phyloP scores from a whole-genome alignment of 1,284 basidiomycete genomes.

The Ganoderma lingzhi region DNA sequence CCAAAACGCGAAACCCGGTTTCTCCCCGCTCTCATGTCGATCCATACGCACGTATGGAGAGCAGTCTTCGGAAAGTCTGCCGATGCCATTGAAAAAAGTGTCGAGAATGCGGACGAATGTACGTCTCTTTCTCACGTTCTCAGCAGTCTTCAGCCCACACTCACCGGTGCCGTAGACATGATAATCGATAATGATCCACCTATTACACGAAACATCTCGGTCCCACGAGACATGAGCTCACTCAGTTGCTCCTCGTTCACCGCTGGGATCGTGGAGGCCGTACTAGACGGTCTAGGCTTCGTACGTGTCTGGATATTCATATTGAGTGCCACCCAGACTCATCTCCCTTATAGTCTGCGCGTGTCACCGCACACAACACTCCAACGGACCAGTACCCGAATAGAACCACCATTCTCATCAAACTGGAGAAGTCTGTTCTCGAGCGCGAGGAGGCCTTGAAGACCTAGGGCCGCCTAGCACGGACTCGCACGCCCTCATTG shows the following conservation, averaged over 20 bases:
- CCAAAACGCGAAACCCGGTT: constrained; percentile 91
- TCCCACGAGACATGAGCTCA: constrained; percentile 94
- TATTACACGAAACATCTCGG: constrained; percentile 90
- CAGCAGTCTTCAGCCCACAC: background rate
- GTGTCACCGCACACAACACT: constrained; percentile 96
- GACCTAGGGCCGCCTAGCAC: constrained; percentile 28
- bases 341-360: constrained; percentile 75
- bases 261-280: constrained; percentile 97
- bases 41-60: constrained; percentile 94
- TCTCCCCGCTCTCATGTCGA: constrained; percentile 88
- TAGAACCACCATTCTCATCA: constrained; percentile 93
- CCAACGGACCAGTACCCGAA: constrained; percentile 84
- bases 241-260: constrained; percentile 97
- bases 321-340: constrained; percentile 4
- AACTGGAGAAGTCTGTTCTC: constrained; percentile 89
- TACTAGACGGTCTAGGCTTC: constrained; percentile 94
- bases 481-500: background rate
- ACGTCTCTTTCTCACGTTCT: constrained; percentile 40
- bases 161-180: constrained; percentile 78
- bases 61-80: constrained; percentile 94
- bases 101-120: constrained; percentile 97
- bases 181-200: constrained; percentile 97
- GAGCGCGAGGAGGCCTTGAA: constrained; percentile 88
- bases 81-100: constrained; percentile 94
- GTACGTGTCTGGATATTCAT: constrained; percentile 61